A percentile compares a stretch with the other conserved stretches of the same genome.
Evolutionary conservation across 306 rosid species (phyloP).

Genomic region (Quercus gilva): DNA sequence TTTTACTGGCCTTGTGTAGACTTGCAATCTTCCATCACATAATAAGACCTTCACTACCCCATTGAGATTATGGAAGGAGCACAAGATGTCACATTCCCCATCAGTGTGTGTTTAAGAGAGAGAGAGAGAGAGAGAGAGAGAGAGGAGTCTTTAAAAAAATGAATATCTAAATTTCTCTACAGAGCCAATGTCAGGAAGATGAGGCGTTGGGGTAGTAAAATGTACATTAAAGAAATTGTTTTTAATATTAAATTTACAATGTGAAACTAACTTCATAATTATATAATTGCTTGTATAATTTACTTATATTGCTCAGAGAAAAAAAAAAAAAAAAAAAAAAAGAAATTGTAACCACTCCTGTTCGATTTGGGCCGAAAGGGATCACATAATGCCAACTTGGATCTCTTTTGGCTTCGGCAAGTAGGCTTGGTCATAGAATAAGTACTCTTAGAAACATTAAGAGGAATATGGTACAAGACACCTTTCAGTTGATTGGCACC

Average conservation of each 20-base stretch:
- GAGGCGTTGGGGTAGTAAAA: neutral
- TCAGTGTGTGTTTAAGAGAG: neutral
- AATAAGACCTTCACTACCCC: slow-evolving; percentile 47
- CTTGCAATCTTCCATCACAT: slow-evolving; percentile 55
- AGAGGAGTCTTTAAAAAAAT: neutral
- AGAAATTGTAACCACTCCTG: slow-evolving; percentile 74
- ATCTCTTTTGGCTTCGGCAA: slow-evolving; percentile 45
- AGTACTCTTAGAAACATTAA: slow-evolving; percentile 28
- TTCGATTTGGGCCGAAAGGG: slow-evolving; percentile 71
- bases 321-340: slow-evolving; percentile 15
- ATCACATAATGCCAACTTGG: slow-evolving; percentile 50
- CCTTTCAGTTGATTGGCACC: slow-evolving; percentile 68
- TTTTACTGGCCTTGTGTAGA: slow-evolving; percentile 48
- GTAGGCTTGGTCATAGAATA: slow-evolving; percentile 19
- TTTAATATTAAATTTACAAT: too few species aligned
- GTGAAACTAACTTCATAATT: too few species aligned
- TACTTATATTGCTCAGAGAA: slow-evolving; percentile 49
- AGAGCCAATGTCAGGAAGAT: slow-evolving; percentile 3
- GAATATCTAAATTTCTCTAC: neutral
- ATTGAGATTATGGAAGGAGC: slow-evolving; percentile 51
- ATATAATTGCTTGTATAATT: too few species aligned
- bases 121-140: neutral
- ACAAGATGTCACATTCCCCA: slow-evolving; percentile 82
- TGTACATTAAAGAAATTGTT: too few species aligned
- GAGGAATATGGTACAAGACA: slow-evolving; percentile 62